Evolutionary conservation across 129 eudicot genomes (phyloP), one percentile per base, ranked within the genome.

Genomic region (Logfia minima): DNA sequence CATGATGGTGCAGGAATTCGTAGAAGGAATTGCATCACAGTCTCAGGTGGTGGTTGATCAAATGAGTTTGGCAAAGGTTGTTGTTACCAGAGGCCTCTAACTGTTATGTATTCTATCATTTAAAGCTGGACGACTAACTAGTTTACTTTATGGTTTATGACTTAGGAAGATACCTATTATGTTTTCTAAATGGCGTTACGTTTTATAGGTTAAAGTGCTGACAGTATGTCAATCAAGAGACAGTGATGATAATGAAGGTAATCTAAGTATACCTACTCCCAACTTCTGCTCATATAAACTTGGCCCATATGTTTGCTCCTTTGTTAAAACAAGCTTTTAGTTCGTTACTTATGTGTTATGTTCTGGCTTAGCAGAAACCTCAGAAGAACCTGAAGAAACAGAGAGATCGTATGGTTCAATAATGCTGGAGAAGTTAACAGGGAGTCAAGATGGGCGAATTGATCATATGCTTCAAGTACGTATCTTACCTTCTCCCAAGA

Each of bases 391-490:
- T 14, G 80, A 84, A 75, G 88, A 80, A 39, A 68, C 14, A 68
- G 97, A 84, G 84, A 81, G 91, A 79, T 91, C 96, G 17, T 93
- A 93, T 81, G 98, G 98, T 79, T 84, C 93, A 21, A 23, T 80
- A 58, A 90, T 93, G 98, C 66, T 93, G 86, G 96, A 93, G 81
- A 89, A 90, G 77, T 76, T 93, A 72, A 90, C 96, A 23, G 98
- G 97, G 70, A 84, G 88, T 64, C 72, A 70, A 71, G 90, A 81
- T 37, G 97, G 96, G 2, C 90, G 96, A 75, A 55, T 93, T 24
- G 98, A 93, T 84, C 96, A 93, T 83, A 88, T 87, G 39, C 91
- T 93, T 80, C 98, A 93, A 84, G 98, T 92, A 86, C 53, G 96
- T 84, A 22, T 75, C 28, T 28, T 53, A 51, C 7, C 32, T 31